Evolutionary conservation across 192 early-diverging fungal species (phyloP).

Genomic region (Entophlyctis luteolus): DNA sequence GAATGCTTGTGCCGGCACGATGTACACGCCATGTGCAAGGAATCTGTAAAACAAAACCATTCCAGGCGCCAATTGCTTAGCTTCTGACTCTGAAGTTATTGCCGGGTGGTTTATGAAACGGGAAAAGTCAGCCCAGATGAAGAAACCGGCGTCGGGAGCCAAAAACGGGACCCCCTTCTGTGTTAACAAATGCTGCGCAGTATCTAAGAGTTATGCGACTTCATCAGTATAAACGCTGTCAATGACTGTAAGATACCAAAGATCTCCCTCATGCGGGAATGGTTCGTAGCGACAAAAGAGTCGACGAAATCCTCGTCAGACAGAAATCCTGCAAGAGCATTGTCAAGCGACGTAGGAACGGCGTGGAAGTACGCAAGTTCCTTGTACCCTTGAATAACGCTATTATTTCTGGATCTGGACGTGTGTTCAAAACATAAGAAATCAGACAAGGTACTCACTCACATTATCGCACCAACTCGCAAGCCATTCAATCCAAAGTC

Average conservation of each 20-base stretch:
- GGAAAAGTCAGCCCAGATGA: slow-evolving; percentile 63
- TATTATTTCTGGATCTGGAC: slow-evolving; percentile 15
- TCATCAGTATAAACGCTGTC: neutral
- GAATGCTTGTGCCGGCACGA: slow-evolving; percentile 68
- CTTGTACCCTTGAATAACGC: slow-evolving; percentile 5
- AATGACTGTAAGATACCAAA: slow-evolving; percentile 32
- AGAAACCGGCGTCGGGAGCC: slow-evolving; percentile 67
- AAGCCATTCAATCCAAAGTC: slow-evolving; percentile 78
- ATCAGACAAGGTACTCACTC: slow-evolving; percentile 36
- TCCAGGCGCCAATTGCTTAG: neutral
- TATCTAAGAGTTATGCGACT: slow-evolving; percentile 38
- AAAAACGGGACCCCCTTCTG: slow-evolving; percentile 51
- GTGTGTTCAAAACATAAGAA: neutral
- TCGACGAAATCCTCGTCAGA: slow-evolving; percentile 56
- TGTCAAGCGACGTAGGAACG: slow-evolving; percentile 60
- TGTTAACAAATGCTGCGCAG: too few relatives aligned
- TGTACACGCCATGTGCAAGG: slow-evolving; percentile 53
- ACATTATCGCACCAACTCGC: slow-evolving; percentile 62
- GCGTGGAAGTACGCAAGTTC: slow-evolving; percentile 51
- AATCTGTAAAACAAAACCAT: slow-evolving; percentile 47
- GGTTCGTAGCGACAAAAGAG: slow-evolving; percentile 56
- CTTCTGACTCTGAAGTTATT: slow-evolving; percentile 9
- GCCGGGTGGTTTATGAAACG: slow-evolving; percentile 21
- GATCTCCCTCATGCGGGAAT: slow-evolving; percentile 46
- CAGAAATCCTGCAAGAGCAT: slow-evolving; percentile 53